Evolutionary conservation across 1,284 basidiomycete genomes (phyloP).

Genomic region (Sanghuangporus baumii): DNA sequence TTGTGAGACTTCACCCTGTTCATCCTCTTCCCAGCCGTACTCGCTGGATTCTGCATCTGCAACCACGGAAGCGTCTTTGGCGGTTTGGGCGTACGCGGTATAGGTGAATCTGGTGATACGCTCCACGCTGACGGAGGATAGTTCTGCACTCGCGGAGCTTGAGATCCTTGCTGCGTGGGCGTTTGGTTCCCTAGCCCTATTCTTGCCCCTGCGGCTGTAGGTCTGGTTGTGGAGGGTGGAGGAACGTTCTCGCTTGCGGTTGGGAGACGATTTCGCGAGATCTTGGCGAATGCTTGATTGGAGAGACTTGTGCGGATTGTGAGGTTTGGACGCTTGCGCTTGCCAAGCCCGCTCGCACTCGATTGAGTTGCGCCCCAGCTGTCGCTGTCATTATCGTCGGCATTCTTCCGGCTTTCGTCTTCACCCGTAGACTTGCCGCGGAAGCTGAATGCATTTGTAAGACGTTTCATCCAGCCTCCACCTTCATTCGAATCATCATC

Average conservation of each 20-base stretch:
- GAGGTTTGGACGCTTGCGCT: constrained; percentile 10
- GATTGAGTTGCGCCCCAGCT: neutral
- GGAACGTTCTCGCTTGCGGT: constrained; percentile 24
- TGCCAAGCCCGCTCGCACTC: neutral
- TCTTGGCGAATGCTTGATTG: constrained; percentile 22
- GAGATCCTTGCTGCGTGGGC: constrained; percentile 10
- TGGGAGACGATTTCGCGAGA: constrained; percentile 27
- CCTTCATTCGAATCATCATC: constrained; percentile 19
- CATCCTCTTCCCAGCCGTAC: constrained; percentile 10
- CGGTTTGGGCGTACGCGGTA: constrained; percentile 11
- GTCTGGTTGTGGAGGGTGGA: neutral
- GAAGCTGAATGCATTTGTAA: constrained; percentile 11
- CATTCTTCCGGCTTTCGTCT: neutral
- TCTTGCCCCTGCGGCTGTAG: neutral
- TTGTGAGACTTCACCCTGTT: neutral
- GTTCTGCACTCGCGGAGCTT: constrained; percentile 17
- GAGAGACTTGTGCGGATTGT: constrained; percentile 11
- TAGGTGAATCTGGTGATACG: constrained; percentile 32
- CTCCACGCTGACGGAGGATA: constrained; percentile 36
- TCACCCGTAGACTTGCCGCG: constrained; percentile 1
- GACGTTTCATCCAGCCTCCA: constrained; percentile 27
- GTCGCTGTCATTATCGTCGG: neutral
- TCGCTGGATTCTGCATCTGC: constrained; percentile 21
- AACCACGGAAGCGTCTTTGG: constrained; percentile 33
- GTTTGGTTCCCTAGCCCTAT: neutral